phyloP scores from a whole-genome alignment of 768 basidiomycete genomes.

The Artomyces pyxidatus region DNA sequence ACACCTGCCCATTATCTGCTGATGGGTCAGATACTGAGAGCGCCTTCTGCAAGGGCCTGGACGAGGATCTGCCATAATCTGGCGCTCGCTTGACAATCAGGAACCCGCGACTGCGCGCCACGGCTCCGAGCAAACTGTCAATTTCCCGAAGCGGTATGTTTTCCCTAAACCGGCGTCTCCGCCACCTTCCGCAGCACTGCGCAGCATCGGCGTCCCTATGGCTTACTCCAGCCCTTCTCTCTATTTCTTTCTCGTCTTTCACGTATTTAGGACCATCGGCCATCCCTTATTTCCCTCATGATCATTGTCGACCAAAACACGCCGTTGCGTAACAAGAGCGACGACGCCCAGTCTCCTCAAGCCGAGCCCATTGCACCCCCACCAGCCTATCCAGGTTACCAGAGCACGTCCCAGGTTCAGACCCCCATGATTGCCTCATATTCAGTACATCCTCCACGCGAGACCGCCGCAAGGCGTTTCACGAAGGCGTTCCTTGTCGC shows the following conservation, averaged over 20 bases:
- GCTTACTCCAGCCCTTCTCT: neutral
- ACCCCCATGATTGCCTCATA: neutral
- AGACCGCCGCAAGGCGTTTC: slow-evolving; percentile 17
- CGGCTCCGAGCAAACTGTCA: too few species aligned
- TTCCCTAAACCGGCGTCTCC: neutral
- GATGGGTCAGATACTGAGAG: too few species aligned
- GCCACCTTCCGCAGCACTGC: neutral
- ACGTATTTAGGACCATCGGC: too few species aligned
- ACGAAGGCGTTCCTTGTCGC: slow-evolving; percentile 21
- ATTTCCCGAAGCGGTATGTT: too few species aligned
- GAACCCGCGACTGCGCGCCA: too few species aligned
- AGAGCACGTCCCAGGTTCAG: neutral
- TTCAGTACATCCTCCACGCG: neutral
- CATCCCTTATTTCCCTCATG: neutral
- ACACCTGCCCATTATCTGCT: too few species aligned
- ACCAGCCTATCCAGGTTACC: slow-evolving; percentile 5
- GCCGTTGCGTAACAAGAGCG: neutral
- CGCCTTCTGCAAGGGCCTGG: too few species aligned
- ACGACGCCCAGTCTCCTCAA: neutral
- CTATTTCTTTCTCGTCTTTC: neutral
- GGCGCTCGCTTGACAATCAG: too few species aligned
- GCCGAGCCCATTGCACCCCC: neutral
- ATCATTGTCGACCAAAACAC: neutral
- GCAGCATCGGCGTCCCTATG: neutral
- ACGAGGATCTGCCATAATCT: too few species aligned